These are phyloP conservation scores for Pseudogymnoascus sp. DNA, from an alignment of 2,329 filamentous ascomycete species.

Conservation along the genomic window DNA sequence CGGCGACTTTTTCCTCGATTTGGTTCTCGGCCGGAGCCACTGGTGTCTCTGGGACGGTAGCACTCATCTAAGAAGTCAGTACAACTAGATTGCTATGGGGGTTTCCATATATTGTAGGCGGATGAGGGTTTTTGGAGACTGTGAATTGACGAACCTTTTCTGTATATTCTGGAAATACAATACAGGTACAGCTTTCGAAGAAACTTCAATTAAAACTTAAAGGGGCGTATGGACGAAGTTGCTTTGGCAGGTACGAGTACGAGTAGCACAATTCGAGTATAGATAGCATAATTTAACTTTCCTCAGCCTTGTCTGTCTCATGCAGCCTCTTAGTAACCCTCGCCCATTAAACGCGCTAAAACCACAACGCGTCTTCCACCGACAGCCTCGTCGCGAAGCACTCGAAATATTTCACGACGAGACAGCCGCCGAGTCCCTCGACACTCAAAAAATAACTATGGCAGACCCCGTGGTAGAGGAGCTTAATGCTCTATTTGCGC, in stretches of 20 bases:
- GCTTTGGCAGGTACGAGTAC: neutral
- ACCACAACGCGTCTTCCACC: conserved; percentile 3
- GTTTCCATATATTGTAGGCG: neutral
- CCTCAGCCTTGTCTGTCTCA: neutral
- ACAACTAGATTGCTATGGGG: neutral
- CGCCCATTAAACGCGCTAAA: neutral
- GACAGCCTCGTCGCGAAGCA: conserved; percentile 8
- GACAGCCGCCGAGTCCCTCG: neutral
- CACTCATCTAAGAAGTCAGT: neutral
- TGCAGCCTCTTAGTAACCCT: conserved; percentile 3
- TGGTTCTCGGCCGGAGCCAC: neutral
- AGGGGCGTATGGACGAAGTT: neutral
- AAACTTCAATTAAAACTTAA: neutral
- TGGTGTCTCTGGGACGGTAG: neutral
- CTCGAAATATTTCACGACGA: conserved; percentile 6
- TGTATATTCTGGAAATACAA: neutral
- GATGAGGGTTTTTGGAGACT: neutral
- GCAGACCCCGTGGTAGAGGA: conserved; percentile 17
- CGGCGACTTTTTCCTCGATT: conserved; percentile 6
- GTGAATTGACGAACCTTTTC: neutral
- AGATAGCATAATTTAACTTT: neutral
- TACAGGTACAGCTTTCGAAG: neutral
- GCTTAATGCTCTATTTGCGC: conserved; percentile 23
- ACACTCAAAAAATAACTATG: conserved; percentile 13
- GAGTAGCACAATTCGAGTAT: conserved; percentile 5